Evolutionary conservation across 1,284 basidiomycete species (phyloP), one percentile per base, ranked within the genome.

Genomic region (Irpex sp.): DNA sequence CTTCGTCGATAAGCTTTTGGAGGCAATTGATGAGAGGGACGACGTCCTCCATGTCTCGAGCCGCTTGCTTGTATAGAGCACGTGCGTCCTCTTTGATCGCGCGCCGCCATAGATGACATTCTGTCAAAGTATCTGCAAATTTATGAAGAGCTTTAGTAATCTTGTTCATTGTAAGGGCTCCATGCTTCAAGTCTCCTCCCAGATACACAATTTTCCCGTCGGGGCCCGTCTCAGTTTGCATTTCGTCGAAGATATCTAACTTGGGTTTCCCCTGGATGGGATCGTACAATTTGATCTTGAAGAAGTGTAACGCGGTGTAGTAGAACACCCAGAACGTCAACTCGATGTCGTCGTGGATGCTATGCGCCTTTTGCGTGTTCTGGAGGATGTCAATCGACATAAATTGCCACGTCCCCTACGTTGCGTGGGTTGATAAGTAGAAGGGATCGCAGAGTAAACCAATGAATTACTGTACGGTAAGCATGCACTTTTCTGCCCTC

Each of bases 341-440:
- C 35, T 56, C 54, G 54, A 56, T 26, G 21, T 56, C 54, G 17
- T 56, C 26, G 6, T 15, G 13, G 21, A 56, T 36, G 6, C 8
- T 36, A 21, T 56, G 21, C 5, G 15, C 9, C 26, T 33, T 36
- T 31, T 5, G 6, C 26, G 54, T 5, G 31, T 56, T 33, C 17
- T 7, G n/a, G 6, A 56, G 54, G 11, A 56, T 33, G 4, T n/a
- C 54, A 36, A 56, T 56, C 7, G 54, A 56, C 54, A 36, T 56
- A 21, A 56, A 56, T 26, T 56, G 54, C 54, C 54, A 56, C 4
- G 54, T 56, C 6, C 54, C 54, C 54, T 56, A 33, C n/a, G n/a
- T n/a, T n/a, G n/a, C n/a, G n/a, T 26, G 26, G 19, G 54, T 33
- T 15, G 31, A 31, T 7, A 26, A 56, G 5, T 8, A n/a, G n/a